phyloP scores from a whole-genome alignment of 2,329 filamentous ascomycete genomes.

The Ilyonectria destructans region DNA sequence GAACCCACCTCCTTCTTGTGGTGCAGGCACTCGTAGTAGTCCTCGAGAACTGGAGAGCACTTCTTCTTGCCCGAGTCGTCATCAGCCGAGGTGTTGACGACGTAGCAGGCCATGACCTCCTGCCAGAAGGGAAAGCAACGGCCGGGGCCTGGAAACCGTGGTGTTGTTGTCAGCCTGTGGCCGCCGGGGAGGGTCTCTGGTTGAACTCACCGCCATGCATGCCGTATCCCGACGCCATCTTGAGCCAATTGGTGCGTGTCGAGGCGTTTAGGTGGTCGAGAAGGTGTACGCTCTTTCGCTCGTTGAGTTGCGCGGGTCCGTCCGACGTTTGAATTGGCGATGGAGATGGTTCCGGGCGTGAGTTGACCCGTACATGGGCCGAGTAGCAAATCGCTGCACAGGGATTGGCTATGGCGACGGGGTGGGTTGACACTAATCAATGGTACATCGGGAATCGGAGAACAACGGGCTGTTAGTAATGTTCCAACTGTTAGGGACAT shows the following conservation, averaged over 20 bases:
- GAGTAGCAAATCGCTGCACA: constrained; percentile 46
- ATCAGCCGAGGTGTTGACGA: constrained; percentile 89
- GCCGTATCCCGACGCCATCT: constrained; percentile 88
- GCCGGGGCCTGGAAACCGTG: constrained; percentile 65
- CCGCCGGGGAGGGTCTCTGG: constrained; percentile 6
- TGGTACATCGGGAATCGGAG: constrained; percentile 19
- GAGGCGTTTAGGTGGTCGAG: constrained; percentile 46
- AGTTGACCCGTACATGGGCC: constrained; percentile 49
- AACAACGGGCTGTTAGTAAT: too few species aligned
- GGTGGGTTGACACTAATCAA: constrained; percentile 15
- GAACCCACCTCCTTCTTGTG: constrained; percentile 95
- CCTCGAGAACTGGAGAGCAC: constrained; percentile 88
- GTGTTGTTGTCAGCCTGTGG: constrained; percentile 44
- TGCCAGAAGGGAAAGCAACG: constrained; percentile 99
- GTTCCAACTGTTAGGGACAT: constrained; percentile 19
- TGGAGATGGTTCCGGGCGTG: constrained; percentile 42
- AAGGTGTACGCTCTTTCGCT: constrained; percentile 36
- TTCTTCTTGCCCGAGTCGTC: constrained; percentile 88
- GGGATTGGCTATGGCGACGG: constrained; percentile 42
- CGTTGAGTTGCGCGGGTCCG: constrained; percentile 46
- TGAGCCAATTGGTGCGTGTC: constrained; percentile 53
- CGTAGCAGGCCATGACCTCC: constrained; percentile 98
- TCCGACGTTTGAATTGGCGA: constrained; percentile 43
- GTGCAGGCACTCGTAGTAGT: constrained; percentile 99
- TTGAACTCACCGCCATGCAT: constrained; percentile 80